phyloP scores from a whole-genome alignment of 352 stramenopile species.

The Phytophthora parvispora region DNA sequence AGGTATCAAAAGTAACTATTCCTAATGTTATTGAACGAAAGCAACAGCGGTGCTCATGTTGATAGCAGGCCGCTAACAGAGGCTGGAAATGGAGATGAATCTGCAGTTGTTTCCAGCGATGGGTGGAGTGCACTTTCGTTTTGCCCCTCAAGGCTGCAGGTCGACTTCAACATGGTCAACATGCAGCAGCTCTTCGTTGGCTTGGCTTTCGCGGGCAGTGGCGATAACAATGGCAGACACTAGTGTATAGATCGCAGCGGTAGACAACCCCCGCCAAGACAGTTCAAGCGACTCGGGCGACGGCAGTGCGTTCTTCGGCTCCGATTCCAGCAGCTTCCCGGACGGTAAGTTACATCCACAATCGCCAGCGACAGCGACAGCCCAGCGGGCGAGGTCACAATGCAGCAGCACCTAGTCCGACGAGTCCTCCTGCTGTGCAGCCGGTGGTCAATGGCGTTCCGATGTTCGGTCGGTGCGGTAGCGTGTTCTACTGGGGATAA shows the following conservation, averaged over 20 bases:
- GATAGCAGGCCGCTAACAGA: slow-evolving; percentile 6
- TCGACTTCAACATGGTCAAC: slow-evolving; percentile 1
- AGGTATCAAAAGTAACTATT: slow-evolving; percentile 29
- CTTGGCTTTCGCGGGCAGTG: slow-evolving; percentile 1
- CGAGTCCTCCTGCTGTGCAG: slow-evolving; percentile 5
- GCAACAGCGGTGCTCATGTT: too few species aligned
- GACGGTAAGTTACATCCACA: background rate
- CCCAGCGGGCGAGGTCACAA: background rate
- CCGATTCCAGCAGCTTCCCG: background rate
- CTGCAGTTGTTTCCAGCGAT: background rate
- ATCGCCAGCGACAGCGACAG: slow-evolving; percentile 3
- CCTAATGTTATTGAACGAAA: slow-evolving; percentile 41
- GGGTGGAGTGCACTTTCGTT: slow-evolving; percentile 14
- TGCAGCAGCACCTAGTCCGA: background rate
- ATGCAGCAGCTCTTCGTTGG: slow-evolving; percentile 4
- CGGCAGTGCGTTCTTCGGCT: slow-evolving; percentile 3
- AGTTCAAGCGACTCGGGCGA: slow-evolving; percentile 1
- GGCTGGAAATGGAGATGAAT: background rate
- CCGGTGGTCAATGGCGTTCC: slow-evolving; percentile 19
- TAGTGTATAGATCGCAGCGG: background rate
- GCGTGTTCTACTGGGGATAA: slow-evolving; percentile 35
- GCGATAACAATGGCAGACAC: background rate
- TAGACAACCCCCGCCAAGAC: background rate
- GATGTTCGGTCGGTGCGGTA: slow-evolving; percentile 30
- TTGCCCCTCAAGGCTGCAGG: background rate